Conservation (phyloP, 1,284 basidiomycete species). For the Cerrena zonata region DNA sequence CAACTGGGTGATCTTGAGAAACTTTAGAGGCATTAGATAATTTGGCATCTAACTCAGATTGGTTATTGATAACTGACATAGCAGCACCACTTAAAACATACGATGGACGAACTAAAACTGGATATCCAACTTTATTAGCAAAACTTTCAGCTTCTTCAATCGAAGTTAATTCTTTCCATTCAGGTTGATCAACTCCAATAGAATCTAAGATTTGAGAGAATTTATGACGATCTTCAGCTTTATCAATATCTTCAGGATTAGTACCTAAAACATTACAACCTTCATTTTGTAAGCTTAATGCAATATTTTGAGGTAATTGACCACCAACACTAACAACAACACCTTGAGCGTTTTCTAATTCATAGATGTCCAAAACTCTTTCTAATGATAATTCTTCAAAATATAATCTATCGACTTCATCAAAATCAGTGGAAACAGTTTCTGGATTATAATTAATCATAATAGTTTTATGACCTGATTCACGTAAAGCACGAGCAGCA, state of each 20-base stretch:
- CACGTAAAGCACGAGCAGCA: constrained; percentile 85
- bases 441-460: constrained; percentile 99
- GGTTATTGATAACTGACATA: constrained; percentile 98
- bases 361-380: constrained; percentile 99
- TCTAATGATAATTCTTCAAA: constrained; percentile 98
- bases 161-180: constrained; percentile 89
- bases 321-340: constrained; percentile 97
- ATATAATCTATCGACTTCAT: constrained; percentile 97
- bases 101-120: constrained; percentile 91
- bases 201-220: constrained; percentile 95
- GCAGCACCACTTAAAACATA: constrained; percentile 98
- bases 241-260: constrained; percentile 92
- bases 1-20: constrained; percentile 94
- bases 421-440: constrained; percentile 98
- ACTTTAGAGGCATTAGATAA: constrained; percentile 92
- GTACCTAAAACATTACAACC: constrained; percentile 94
- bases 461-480: constrained; percentile 90
- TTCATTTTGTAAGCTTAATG: constrained; percentile 85
- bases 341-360: constrained; percentile 87
- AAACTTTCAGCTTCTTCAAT: constrained; percentile 90
- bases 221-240: constrained; percentile 97
- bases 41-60: constrained; percentile 83
- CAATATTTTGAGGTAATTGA: constrained; percentile 98
- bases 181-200: constrained; percentile 94
- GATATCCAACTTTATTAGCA: constrained; percentile 84